Evolutionary conservation across 352 stramenopile species (phyloP), one percentile per base, ranked within the genome.

Genomic region (Phytophthora capsici): DNA sequence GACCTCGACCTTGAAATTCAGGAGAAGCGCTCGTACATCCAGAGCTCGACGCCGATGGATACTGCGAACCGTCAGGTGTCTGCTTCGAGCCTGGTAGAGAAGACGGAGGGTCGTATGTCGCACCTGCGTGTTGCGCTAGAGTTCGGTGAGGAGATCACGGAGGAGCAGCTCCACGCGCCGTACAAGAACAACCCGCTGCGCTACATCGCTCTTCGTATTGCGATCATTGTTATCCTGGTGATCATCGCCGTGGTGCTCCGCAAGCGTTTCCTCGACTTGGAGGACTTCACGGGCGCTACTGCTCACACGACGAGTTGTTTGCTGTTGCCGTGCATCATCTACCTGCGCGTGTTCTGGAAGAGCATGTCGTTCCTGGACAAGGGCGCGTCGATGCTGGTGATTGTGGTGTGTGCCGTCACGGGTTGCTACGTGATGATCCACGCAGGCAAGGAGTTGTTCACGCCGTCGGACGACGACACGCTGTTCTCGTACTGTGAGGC

Each of bases 401-500:
- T 88, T 25, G 48, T 81, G 9, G 61, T 88, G 41, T 88, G 78
- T 50, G 66, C 67, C 19, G 36, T 76, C 46, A 73, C 82, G 38
- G 81, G 78, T 9, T 69, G 62, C 53, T 90, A 88, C 61, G 77
- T 85, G 10, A 75, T 77, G 53, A 80, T 80, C 73, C 71, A 70
- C 52, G 70, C 75, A 10, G 78, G 78, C 63, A 71, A 86, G 69
- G 54, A 75, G 34, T 66, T 88, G 17, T 84, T 87, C 62, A 73
- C 66, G 36, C 78, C 80, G 14, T 54, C 51, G 23, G 46, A 68
- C 19, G 69, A 80, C 14, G 52, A 73, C 13, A 65, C 65, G 16
- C 49, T 66, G 22, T 91, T 91, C 69, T 69, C 73, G 25, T 91
- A 86, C 71, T 91, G 82, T 61, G 45, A 76, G n/a, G 63, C 61